These are phyloP conservation scores for Tetraselmis striata DNA, from an alignment of 139 green algal genomes.

Conservation along the genomic window DNA sequence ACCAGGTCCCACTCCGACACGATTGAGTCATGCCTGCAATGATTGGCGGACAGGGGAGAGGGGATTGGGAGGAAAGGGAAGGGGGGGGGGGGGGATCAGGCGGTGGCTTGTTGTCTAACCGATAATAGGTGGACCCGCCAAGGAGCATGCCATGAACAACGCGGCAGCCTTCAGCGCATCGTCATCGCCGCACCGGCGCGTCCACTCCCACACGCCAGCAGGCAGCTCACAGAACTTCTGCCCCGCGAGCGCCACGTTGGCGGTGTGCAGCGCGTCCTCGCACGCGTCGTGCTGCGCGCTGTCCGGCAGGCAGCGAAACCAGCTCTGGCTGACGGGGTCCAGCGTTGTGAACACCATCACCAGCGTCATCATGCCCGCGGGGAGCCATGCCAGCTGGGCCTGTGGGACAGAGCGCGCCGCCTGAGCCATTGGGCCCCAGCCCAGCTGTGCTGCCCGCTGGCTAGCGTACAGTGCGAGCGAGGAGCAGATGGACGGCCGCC, in stretches of 20 bases:
- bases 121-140: no score
- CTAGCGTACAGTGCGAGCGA: no score
- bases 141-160: no score
- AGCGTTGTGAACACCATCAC: conserved; percentile 12
- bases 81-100: no score
- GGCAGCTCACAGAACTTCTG: neutral
- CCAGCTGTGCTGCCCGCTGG: no score
- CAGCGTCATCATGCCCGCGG: conserved; percentile 13
- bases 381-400: conserved; percentile 8
- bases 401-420: no score
- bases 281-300: neutral
- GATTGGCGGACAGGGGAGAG: no score
- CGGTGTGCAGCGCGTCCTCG: neutral
- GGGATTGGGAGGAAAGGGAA: no score
- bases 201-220: conserved; percentile 4
- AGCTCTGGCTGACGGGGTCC: neutral
- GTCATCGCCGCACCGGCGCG: neutral
- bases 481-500: no score
- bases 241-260: neutral
- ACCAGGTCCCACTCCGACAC: conserved; percentile 17
- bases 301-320: neutral
- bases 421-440: no score
- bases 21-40: conserved; percentile 5
- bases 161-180: no score
- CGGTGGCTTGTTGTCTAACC: no score